phyloP scores from a whole-genome alignment of 2,329 filamentous ascomycete genomes.

The Curvularia sp. region DNA sequence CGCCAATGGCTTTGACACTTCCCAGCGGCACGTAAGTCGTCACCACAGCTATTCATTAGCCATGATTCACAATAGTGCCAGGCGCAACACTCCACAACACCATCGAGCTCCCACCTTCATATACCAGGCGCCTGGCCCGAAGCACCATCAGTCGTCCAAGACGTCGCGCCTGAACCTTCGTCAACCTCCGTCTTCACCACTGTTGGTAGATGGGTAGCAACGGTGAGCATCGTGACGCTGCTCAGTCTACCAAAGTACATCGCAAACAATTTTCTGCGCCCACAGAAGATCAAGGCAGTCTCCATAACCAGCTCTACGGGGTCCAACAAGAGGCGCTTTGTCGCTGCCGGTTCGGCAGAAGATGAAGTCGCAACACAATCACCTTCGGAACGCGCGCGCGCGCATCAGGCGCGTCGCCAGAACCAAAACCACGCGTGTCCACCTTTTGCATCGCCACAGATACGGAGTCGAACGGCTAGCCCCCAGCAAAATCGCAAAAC shows the following conservation, averaged over 20 bases:
- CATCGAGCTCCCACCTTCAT: neutral
- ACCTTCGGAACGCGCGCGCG: slow-evolving; percentile 18
- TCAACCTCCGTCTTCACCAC: slow-evolving; percentile 26
- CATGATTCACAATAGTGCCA: slow-evolving; percentile 23
- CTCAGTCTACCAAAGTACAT: slow-evolving; percentile 24
- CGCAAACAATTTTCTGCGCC: slow-evolving; percentile 20
- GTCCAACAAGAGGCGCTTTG: slow-evolving; percentile 41
- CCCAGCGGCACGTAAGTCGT: slow-evolving; percentile 31
- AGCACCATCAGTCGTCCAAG: slow-evolving; percentile 3
- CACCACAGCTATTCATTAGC: slow-evolving; percentile 12
- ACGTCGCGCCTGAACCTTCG: slow-evolving; percentile 1
- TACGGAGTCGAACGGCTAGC: neutral
- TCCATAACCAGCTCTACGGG: slow-evolving; percentile 31
- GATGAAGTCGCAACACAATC: slow-evolving; percentile 24
- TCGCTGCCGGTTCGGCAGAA: slow-evolving; percentile 33
- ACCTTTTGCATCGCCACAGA: neutral
- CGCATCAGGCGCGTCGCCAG: slow-evolving; percentile 17
- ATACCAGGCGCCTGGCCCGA: slow-evolving; percentile 32
- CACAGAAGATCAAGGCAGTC: slow-evolving; percentile 32
- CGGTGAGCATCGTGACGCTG: slow-evolving; percentile 19
- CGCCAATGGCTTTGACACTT: slow-evolving; percentile 22
- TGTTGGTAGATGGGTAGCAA: slow-evolving; percentile 24
- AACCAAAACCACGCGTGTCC: slow-evolving; percentile 2
- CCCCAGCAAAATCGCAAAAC: neutral
- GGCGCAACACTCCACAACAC: slow-evolving; percentile 17